Evolutionary conservation across 78 protist genomes (phyloP).

Genomic region (Guillardia theta): DNA sequence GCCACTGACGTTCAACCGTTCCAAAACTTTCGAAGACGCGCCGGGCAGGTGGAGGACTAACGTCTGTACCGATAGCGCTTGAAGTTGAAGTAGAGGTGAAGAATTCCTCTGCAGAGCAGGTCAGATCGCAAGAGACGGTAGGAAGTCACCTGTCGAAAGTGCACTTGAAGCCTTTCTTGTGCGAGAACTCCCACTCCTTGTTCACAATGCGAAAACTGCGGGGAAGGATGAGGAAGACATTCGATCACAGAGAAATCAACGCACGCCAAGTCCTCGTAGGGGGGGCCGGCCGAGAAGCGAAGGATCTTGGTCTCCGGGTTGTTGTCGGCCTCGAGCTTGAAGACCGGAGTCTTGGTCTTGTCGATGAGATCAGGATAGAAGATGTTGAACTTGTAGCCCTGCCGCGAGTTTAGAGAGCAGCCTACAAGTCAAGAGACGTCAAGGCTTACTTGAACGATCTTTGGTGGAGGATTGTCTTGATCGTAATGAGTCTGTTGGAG

Average conservation of each 20-base stretch:
- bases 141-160: slow-evolving; percentile 68
- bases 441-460: slow-evolving; percentile 80
- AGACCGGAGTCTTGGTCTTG: slow-evolving; percentile 48
- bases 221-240: background rate
- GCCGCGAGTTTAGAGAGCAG: background rate
- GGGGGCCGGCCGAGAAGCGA: slow-evolving; percentile 93
- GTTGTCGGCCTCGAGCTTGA: background rate
- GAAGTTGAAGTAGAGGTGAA: slow-evolving; percentile 94
- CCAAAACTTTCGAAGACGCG: no score
- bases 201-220: slow-evolving; percentile 69
- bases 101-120: slow-evolving; percentile 65
- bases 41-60: no score
- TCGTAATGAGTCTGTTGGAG: slow-evolving; percentile 95
- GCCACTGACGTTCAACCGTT: no score
- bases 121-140: background rate
- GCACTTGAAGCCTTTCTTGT: slow-evolving; percentile 76
- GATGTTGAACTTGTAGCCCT: slow-evolving; percentile 97
- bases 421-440: background rate
- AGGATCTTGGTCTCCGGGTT: slow-evolving; percentile 67
- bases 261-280: slow-evolving; percentile 98
- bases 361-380: slow-evolving; percentile 96
- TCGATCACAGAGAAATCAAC: background rate
- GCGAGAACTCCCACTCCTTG: slow-evolving; percentile 71
- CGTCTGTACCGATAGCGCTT: slow-evolving; percentile 85
- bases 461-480: slow-evolving; percentile 98